These are phyloP conservation scores for Hibiscus trionum DNA, from an alignment of 345 rosid species.

Conservation along the genomic window DNA sequence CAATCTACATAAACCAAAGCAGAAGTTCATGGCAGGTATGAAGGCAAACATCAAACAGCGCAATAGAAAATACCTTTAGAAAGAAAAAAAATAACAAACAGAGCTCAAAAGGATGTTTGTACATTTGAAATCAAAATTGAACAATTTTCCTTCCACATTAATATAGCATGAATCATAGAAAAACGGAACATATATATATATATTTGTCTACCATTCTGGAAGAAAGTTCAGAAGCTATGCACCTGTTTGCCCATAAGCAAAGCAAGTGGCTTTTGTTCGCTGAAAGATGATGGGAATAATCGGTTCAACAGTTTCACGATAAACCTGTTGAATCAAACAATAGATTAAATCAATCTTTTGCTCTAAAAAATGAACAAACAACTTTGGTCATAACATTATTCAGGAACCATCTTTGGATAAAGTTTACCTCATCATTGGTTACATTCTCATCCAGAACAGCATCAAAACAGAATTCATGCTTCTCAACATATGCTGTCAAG, in stretches of 20 bases:
- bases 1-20: no score
- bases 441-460: constrained; percentile 87
- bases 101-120: no score
- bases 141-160: neutral
- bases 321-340: constrained; percentile 52
- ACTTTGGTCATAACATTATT: neutral
- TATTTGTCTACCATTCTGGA: neutral
- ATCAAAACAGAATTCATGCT: constrained; percentile 97
- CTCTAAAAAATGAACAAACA: neutral
- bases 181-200: neutral
- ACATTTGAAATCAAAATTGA: neutral
- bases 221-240: constrained; percentile 7
- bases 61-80: neutral
- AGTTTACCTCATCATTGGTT: constrained; percentile 78
- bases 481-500: constrained; percentile 94
- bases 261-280: constrained; percentile 96
- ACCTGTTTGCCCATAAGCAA: constrained; percentile 99
- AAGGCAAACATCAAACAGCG: neutral
- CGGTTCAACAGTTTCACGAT: constrained; percentile 81
- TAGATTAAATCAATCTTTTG: constrained; percentile 10
- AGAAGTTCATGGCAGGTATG: neutral
- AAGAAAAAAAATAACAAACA: no score
- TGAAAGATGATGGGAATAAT: constrained; percentile 84
- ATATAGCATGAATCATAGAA: no score
- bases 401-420: neutral